Conservation (phyloP, 2,329 filamentous ascomycete species). For the Macrophomina pseudophaseolina region DNA sequence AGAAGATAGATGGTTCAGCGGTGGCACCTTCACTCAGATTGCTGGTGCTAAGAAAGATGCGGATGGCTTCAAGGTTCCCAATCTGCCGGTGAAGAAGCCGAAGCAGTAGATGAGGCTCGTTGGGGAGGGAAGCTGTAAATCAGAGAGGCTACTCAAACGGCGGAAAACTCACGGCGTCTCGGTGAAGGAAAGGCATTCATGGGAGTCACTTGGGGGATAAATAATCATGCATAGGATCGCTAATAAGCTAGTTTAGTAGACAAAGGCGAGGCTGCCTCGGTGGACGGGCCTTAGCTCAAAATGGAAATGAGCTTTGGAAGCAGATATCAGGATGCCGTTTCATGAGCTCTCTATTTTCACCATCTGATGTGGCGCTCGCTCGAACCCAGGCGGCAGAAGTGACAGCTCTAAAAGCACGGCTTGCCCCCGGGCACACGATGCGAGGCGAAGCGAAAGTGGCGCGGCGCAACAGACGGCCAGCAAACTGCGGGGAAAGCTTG, state of each 20-base stretch:
- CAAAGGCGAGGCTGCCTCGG: background rate
- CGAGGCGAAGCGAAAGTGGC: background rate
- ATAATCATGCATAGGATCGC: background rate
- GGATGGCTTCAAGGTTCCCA: slow-evolving; percentile 82
- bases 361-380: background rate
- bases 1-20: slow-evolving; percentile 95
- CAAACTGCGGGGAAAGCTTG: background rate
- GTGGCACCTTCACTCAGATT: slow-evolving; percentile 94
- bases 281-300: background rate
- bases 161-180: slow-evolving; percentile 11
- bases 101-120: slow-evolving; percentile 3
- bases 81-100: slow-evolving; percentile 75
- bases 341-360: background rate
- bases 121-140: background rate
- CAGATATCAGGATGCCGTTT: background rate
- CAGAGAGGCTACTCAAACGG: background rate
- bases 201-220: background rate
- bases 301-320: slow-evolving; percentile 1
- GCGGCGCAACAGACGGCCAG: no score
- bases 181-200: background rate
- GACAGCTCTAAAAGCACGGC: no score
- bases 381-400: background rate
- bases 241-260: background rate
- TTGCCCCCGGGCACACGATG: background rate
- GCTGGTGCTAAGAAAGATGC: slow-evolving; percentile 55